Evolutionary conservation across 2,329 filamentous ascomycete species (phyloP).

Genomic region (Dothideomycetidae sp.): DNA sequence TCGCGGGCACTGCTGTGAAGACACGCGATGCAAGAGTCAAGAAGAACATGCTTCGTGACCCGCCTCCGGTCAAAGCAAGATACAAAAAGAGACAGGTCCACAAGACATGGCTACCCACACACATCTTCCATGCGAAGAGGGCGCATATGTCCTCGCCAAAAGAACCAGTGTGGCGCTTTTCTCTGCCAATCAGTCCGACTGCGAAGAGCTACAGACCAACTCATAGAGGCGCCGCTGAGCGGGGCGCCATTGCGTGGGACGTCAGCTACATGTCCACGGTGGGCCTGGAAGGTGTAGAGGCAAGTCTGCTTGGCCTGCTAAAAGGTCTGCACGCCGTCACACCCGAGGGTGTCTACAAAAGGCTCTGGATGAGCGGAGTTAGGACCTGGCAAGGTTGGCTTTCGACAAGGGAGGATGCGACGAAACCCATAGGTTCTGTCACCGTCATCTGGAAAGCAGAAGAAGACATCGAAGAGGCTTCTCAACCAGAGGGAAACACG

Average conservation of each 20-base stretch:
- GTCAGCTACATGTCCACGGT: slow-evolving; percentile 89
- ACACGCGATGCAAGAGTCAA: slow-evolving; percentile 49
- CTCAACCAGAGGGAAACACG: slow-evolving; percentile 5
- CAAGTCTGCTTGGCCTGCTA: slow-evolving; percentile 52
- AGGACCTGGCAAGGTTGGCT: slow-evolving; percentile 44
- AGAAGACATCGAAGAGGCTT: slow-evolving; percentile 12
- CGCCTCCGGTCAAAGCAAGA: slow-evolving; percentile 47
- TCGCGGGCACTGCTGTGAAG: slow-evolving; percentile 13
- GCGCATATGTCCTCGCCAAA: slow-evolving; percentile 73
- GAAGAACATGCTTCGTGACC: slow-evolving; percentile 54
- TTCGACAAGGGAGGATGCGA: slow-evolving; percentile 39
- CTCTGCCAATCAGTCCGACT: slow-evolving; percentile 69
- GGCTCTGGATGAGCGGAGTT: slow-evolving; percentile 55
- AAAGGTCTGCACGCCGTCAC: slow-evolving; percentile 44
- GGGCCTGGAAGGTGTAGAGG: slow-evolving; percentile 52
- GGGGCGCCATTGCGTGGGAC: slow-evolving; percentile 79
- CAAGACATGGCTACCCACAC: slow-evolving; percentile 91
- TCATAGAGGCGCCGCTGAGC: slow-evolving; percentile 60
- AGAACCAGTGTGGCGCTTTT: slow-evolving; percentile 78
- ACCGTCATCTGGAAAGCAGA: slow-evolving; percentile 60
- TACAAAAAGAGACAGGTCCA: slow-evolving; percentile 74
- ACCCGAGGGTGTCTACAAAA: slow-evolving; percentile 46
- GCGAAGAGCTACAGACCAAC: slow-evolving; percentile 82
- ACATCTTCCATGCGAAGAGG: slow-evolving; percentile 85
- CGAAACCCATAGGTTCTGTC: slow-evolving; percentile 50